phyloP scores from a whole-genome alignment of 1,284 basidiomycete species.

The Irpex sp. region DNA sequence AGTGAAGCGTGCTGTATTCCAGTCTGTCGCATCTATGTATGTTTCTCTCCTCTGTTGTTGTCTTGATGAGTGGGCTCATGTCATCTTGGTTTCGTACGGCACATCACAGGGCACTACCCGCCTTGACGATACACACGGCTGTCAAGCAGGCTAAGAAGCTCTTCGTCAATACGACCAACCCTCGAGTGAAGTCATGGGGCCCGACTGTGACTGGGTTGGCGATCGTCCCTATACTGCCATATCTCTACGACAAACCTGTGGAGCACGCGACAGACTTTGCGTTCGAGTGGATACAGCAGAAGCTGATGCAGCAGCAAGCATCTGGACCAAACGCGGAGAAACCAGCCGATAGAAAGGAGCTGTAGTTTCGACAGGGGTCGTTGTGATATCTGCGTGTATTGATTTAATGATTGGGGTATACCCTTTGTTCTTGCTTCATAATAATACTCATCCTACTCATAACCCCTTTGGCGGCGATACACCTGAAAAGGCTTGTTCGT shows the following conservation, averaged over 20 bases:
- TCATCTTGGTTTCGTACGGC: neutral
- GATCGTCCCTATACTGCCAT: slow-evolving; percentile 77
- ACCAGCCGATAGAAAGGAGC: neutral
- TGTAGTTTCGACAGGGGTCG: neutral
- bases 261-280: slow-evolving; percentile 57
- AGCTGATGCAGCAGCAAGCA: slow-evolving; percentile 26
- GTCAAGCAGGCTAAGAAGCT: slow-evolving; percentile 76
- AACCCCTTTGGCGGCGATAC: too few species aligned
- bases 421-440: neutral
- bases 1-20: slow-evolving; percentile 78
- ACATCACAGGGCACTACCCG: slow-evolving; percentile 61
- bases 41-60: slow-evolving; percentile 19
- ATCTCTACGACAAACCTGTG: slow-evolving; percentile 82
- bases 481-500: too few species aligned
- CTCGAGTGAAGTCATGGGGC: slow-evolving; percentile 70
- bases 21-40: slow-evolving; percentile 85
- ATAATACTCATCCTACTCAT: too few species aligned
- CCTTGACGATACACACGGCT: slow-evolving; percentile 81
- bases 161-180: slow-evolving; percentile 61
- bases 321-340: neutral
- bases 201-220: slow-evolving; percentile 78
- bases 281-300: slow-evolving; percentile 63
- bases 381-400: neutral
- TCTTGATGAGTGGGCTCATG: neutral
- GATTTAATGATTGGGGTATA: neutral